Base-by-base conservation (phyloP, 805 yeast species). In the Ogataea allantospora region DNA sequence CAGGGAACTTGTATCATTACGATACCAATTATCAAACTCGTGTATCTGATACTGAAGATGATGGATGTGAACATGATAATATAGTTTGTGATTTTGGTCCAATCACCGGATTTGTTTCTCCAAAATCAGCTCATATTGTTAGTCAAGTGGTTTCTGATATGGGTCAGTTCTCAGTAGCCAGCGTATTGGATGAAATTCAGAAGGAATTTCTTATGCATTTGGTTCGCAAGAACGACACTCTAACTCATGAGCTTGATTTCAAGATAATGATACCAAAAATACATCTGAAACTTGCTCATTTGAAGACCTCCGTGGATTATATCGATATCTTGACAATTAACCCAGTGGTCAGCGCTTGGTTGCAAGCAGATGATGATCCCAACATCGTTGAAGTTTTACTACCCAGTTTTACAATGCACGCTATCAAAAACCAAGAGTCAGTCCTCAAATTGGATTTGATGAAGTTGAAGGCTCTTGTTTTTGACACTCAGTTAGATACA, bases 141-240 rank as follows among this genome's bases (percentile, higher is more conserved):
- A 42, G 48, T 8, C 55, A 57, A 4, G 53, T 70, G 1, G 19
- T 77, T 0, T 60, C 71, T 1, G 62, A 58, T 1, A 49, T 78
- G 22, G 62, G 66, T 16, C 58, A 57, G 12, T 62, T 65, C 11
- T 63, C 72, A 2, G 54, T 78, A 22, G 70, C 69, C 7, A 65
- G 69, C 9, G 65, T 78, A 5, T 62, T 88, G 49, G 96, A 89
- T 56, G 56, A 57, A 12, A 60, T 88, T 11, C 95, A 89, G 42
- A 57, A 75, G 12, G 75, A 76, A 7, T 73, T 83, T 2, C 67
- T 85, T 9, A 57, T 60, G 22, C 60, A 64, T 7, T 57, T 85
- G 17, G 38, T 27, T 9, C 14, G 16, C 13, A 43, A 40, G n/a
- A 21, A 39, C 7, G 19, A 20, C 2, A 19, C 33, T 3, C 46